A percentile compares a stretch with the other conserved stretches of the same genome.
phyloP scores from a whole-genome alignment of 371 early-diverging fungal species.

The Saksenaea vasiformis region DNA sequence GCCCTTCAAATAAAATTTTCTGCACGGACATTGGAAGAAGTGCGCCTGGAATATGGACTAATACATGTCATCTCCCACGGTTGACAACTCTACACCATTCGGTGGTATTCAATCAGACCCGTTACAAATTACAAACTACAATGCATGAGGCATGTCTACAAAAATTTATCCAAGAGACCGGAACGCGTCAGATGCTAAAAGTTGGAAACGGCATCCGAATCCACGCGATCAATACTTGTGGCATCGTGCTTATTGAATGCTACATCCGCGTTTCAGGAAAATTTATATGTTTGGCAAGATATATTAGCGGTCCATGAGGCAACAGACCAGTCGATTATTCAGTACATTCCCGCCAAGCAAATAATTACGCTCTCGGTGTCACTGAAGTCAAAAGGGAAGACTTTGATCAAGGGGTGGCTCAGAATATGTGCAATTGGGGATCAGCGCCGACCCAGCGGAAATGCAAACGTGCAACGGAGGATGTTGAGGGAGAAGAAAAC shows the following conservation, averaged over 20 bases:
- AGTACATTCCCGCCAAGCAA: conserved; percentile 7
- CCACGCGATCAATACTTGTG: conserved; percentile 2
- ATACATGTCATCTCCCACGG: background rate
- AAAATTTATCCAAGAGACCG: background rate
- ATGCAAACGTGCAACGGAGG: background rate
- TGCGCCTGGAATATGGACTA: background rate
- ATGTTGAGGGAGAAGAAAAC: conserved; percentile 3
- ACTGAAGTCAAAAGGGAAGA: conserved; percentile 12
- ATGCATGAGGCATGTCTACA: background rate
- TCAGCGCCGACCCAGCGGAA: conserved; percentile 2
- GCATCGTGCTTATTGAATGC: conserved; percentile 1
- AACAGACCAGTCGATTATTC: conserved; percentile 7
- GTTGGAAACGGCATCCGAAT: background rate
- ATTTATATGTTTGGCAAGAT: conserved; percentile 6
- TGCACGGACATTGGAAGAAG: background rate
- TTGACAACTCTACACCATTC: background rate
- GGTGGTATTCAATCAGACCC: conserved; percentile 1
- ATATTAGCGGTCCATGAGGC: conserved; percentile 2
- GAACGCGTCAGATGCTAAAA: background rate
- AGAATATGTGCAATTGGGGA: conserved; percentile 10
- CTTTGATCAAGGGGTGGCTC: conserved; percentile 8
- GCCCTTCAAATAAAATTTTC: background rate
- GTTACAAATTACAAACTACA: background rate
- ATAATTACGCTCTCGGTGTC: conserved; percentile 3
- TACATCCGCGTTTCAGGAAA: background rate